These are phyloP conservation scores for Melanomma pulvis-pyrius DNA, from an alignment of 495 filamentous ascomycete genomes.

Conservation along the genomic window DNA sequence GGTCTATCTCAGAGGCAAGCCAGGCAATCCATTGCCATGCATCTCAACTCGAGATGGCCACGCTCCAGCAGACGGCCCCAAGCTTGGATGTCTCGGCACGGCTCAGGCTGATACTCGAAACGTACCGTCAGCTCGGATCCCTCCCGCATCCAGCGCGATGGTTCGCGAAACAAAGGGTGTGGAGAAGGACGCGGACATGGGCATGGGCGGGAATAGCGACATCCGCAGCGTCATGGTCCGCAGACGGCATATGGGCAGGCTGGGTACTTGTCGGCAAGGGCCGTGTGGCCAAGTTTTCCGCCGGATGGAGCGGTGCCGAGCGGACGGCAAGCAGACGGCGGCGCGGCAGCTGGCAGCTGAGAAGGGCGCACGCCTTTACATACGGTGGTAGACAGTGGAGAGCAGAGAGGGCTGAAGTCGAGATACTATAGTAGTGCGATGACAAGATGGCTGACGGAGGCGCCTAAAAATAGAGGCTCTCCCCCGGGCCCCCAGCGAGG, in stretches of 20 bases:
- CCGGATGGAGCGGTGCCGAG: not conserved
- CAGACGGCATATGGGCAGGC: not conserved
- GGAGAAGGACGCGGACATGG: not conserved
- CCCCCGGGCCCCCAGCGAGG: no score
- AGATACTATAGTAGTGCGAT: not conserved
- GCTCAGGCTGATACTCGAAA: not conserved
- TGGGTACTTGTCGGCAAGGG: not conserved
- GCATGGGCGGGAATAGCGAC: not conserved
- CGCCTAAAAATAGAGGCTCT: not conserved
- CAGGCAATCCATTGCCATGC: slow-evolving; percentile 23
- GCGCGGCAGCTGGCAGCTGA: not conserved
- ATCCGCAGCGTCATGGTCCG: not conserved
- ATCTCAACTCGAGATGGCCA: not conserved
- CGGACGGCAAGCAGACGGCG: not conserved
- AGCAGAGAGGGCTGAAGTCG: no score
- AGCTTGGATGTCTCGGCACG: not conserved
- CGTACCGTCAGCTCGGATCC: not conserved
- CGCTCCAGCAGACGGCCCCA: not conserved
- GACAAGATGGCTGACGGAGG: not conserved
- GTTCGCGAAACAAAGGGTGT: not conserved
- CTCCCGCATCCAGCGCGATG: not conserved
- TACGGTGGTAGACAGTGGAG: not conserved
- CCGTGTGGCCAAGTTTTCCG: not conserved
- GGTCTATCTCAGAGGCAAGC: no score
- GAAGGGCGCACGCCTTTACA: not conserved